Conservation (phyloP, 495 filamentous ascomycete species). For the Penicillium lagena region DNA sequence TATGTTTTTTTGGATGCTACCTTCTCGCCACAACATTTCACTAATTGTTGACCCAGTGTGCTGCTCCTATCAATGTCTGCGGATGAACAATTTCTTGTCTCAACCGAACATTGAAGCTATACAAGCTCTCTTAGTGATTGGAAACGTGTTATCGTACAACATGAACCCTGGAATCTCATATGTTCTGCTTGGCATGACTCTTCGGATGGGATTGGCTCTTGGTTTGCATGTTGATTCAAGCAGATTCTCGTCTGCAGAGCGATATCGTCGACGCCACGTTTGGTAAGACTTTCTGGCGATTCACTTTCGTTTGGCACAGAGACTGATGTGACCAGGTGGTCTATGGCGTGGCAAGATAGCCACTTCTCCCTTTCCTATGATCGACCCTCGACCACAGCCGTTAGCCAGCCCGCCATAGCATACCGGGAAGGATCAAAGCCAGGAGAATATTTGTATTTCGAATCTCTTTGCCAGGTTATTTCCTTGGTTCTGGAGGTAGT, state of each 20-base stretch:
- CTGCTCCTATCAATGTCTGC: slow-evolving; percentile 57
- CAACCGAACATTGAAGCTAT: slow-evolving; percentile 53
- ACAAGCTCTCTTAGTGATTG: slow-evolving; percentile 51
- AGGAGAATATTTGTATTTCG: slow-evolving; percentile 42
- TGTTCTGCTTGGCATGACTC: slow-evolving; percentile 50
- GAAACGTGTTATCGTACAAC: slow-evolving; percentile 56
- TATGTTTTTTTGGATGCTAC: slow-evolving; percentile 15
- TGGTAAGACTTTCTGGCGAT: slow-evolving; percentile 21
- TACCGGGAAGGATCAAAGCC: slow-evolving; percentile 31
- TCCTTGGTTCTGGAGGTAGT: slow-evolving; percentile 50
- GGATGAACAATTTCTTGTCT: slow-evolving; percentile 56
- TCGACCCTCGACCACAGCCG: slow-evolving; percentile 46
- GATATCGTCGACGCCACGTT: slow-evolving; percentile 35
- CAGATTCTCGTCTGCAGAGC: slow-evolving; percentile 33
- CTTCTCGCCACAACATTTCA: not conserved
- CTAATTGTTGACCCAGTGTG: slow-evolving; percentile 35
- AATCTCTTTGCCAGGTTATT: slow-evolving; percentile 47
- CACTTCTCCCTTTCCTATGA: slow-evolving; percentile 57
- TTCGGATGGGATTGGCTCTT: slow-evolving; percentile 51
- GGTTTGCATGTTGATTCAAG: slow-evolving; percentile 50
- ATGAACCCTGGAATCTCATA: slow-evolving; percentile 61
- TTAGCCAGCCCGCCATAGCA: slow-evolving; percentile 42
- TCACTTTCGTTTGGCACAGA: not conserved
- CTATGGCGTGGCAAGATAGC: slow-evolving; percentile 57
- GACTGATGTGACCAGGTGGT: slow-evolving; percentile 38